Conservation (phyloP, 768 basidiomycete species). For the Podaxis mareebaensis region DNA sequence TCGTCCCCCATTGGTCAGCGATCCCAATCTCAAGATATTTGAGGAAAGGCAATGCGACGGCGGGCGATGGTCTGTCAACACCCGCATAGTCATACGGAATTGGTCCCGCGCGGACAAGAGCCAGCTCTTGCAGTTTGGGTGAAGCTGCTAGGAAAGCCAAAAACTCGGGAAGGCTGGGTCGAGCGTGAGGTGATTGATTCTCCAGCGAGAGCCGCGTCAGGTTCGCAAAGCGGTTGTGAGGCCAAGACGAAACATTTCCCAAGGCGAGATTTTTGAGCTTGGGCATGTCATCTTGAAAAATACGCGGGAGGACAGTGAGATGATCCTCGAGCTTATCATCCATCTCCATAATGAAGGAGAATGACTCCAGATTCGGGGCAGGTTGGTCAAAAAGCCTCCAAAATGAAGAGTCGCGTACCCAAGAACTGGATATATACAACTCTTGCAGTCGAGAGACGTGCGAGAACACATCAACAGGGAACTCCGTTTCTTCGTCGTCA, state of each 20-base stretch:
- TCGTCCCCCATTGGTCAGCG: background rate
- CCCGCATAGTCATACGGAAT: background rate
- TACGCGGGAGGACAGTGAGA: background rate
- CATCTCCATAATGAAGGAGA: background rate
- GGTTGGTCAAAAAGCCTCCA: background rate
- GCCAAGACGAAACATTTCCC: background rate
- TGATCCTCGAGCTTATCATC: background rate
- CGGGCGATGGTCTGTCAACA: background rate
- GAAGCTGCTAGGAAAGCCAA: background rate
- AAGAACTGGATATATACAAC: background rate
- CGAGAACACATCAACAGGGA: background rate
- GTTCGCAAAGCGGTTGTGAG: background rate
- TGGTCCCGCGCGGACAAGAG: background rate
- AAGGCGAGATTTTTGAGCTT: background rate
- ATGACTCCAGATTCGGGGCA: background rate
- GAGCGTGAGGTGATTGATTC: background rate
- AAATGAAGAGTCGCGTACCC: background rate
- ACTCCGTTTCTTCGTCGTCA: background rate
- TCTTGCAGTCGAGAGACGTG: background rate
- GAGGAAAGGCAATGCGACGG: background rate
- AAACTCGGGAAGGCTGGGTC: background rate
- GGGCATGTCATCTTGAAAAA: constrained; percentile 3
- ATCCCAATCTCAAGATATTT: background rate
- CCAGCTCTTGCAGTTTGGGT: background rate
- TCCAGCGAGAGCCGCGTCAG: background rate